Evolutionary conservation across 108 stramenopile genomes (phyloP).

Genomic region (Schizochytrium sp.): DNA sequence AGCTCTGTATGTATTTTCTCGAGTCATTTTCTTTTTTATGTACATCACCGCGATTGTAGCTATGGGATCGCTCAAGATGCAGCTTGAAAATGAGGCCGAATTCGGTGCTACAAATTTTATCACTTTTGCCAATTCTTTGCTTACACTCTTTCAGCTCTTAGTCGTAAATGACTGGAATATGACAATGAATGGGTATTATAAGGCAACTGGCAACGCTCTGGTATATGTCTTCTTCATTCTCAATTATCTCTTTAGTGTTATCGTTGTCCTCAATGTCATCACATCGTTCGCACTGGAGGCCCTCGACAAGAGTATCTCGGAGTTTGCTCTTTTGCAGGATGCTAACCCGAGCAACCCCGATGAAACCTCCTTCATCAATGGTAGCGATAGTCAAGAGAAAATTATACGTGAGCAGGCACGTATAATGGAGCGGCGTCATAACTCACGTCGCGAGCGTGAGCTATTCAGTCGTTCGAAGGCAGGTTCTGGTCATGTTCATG

Average conservation of each 20-base stretch:
- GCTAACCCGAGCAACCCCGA: neutral
- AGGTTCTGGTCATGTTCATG: neutral
- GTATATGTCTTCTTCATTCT: conserved; percentile 60
- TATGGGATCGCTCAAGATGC: conserved; percentile 57
- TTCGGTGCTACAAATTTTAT: conserved; percentile 41
- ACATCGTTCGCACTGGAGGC: conserved; percentile 64
- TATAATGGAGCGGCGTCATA: neutral
- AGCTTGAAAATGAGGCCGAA: neutral
- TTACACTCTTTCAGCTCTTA: conserved; percentile 61
- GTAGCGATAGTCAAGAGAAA: neutral
- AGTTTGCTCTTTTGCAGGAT: conserved; percentile 24
- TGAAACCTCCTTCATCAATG: neutral
- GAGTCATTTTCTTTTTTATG: conserved; percentile 45
- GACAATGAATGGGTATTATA: conserved; percentile 44
- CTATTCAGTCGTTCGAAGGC: neutral
- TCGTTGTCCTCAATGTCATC: conserved; percentile 63
- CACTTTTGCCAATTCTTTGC: neutral
- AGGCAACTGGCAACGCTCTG: conserved; percentile 14
- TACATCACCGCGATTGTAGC: conserved; percentile 55
- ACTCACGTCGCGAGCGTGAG: conserved; percentile 13
- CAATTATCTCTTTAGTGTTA: conserved; percentile 59
- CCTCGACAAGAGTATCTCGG: conserved; percentile 17
- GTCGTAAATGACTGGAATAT: conserved; percentile 65
- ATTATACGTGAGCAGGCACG: neutral
- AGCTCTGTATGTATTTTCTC: neutral